Evolutionary conservation across 352 stramenopile genomes (phyloP).

Genomic region (Thalassiosira hispida): DNA sequence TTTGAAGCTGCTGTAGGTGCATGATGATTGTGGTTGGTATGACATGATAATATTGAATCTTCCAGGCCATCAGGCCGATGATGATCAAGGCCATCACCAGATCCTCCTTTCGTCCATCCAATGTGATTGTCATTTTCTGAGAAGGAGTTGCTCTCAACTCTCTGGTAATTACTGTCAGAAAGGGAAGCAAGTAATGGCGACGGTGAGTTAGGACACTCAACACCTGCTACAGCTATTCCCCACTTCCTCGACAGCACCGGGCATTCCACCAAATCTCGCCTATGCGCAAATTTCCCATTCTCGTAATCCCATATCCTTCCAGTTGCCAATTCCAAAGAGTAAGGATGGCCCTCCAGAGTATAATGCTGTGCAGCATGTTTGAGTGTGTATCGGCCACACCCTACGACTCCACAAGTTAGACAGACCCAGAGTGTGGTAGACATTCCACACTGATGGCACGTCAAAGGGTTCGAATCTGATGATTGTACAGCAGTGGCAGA

Average conservation of each 20-base stretch:
- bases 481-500: background rate
- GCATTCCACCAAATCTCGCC: constrained; percentile 77
- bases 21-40: constrained; percentile 1
- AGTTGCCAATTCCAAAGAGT: constrained; percentile 94
- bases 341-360: constrained; percentile 92
- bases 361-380: constrained; percentile 95
- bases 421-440: constrained; percentile 96
- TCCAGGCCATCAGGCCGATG: constrained; percentile 9
- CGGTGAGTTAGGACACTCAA: constrained; percentile 3
- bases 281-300: constrained; percentile 88
- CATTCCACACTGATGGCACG: constrained; percentile 88
- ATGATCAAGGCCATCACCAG: background rate
- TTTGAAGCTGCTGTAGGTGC: constrained; percentile 14
- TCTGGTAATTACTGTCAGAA: background rate
- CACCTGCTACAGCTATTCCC: constrained; percentile 15
- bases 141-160: constrained; percentile 15
- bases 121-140: constrained; percentile 10
- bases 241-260: constrained; percentile 58
- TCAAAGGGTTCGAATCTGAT: constrained; percentile 23
- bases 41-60: constrained; percentile 21
- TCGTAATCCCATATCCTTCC: constrained; percentile 96
- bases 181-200: constrained; percentile 21
- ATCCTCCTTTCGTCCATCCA: constrained; percentile 13
- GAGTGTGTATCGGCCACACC: constrained; percentile 94
- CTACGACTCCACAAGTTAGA: constrained; percentile 94